Evolutionary conservation across 805 yeast species (phyloP).

Genomic region (Cyberlindnera meyerae): DNA sequence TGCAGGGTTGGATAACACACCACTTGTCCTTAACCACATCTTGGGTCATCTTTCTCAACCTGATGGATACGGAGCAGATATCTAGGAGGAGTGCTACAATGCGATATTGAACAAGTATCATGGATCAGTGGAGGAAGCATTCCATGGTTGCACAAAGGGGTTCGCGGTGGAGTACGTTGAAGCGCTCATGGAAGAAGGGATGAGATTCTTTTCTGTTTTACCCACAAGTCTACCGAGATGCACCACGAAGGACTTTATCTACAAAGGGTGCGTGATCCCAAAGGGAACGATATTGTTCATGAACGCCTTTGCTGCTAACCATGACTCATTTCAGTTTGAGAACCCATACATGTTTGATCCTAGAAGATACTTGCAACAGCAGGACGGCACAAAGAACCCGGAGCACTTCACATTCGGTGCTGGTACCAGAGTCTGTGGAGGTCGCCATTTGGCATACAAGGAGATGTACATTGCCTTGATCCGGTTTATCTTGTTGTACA

Average conservation of each 20-base stretch:
- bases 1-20: constrained; percentile 73
- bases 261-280: constrained; percentile 44
- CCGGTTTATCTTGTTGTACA: constrained; percentile 48
- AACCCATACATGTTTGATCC: constrained; percentile 47
- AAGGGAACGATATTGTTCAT: constrained; percentile 50
- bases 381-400: constrained; percentile 1
- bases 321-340: constrained; percentile 43
- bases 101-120: constrained; percentile 34
- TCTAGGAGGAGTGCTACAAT: constrained; percentile 41
- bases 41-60: constrained; percentile 54
- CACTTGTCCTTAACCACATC: constrained; percentile 56
- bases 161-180: constrained; percentile 42
- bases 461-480: constrained; percentile 58
- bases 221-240: constrained; percentile 64
- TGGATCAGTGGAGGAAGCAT: constrained; percentile 31
- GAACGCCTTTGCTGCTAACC: constrained; percentile 71
- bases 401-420: constrained; percentile 56
- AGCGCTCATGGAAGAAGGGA: constrained; percentile 59
- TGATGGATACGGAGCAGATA: constrained; percentile 25
- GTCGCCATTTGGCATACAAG: constrained; percentile 56
- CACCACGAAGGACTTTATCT: constrained; percentile 47
- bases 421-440: constrained; percentile 72
- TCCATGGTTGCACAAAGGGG: constrained; percentile 28
- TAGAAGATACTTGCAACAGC: constrained; percentile 47
- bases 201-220: constrained; percentile 58